Conservation (phyloP, 768 basidiomycete species). For the Leccinum truebloodii region DNA sequence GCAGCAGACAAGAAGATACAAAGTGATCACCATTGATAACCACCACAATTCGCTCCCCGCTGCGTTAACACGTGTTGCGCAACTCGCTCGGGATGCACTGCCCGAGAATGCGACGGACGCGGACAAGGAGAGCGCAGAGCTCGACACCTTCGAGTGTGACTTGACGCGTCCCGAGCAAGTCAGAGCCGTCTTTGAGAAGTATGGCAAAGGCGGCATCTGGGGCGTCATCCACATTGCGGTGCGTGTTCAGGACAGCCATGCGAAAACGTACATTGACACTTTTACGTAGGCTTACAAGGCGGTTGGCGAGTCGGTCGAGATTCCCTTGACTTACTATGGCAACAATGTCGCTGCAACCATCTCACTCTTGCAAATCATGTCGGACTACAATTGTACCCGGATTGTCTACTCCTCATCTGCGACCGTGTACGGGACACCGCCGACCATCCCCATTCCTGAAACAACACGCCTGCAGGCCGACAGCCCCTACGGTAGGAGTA, state of each 20-base stretch:
- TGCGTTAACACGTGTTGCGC: conserved; percentile 72
- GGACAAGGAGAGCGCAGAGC: conserved; percentile 70
- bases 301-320: conserved; percentile 94
- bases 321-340: conserved; percentile 89
- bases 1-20: conserved; percentile 85
- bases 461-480: conserved; percentile 83
- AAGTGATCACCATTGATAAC: conserved; percentile 95
- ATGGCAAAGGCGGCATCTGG: conserved; percentile 91
- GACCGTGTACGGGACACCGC: conserved; percentile 96
- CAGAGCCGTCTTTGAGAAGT: conserved; percentile 76
- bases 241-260: conserved; percentile 33
- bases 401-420: conserved; percentile 98
- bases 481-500: conserved; percentile 95
- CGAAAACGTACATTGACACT: not conserved
- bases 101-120: conserved; percentile 61
- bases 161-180: conserved; percentile 73
- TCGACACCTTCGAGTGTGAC: conserved; percentile 73
- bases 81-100: conserved; percentile 77
- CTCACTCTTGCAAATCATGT: conserved; percentile 84
- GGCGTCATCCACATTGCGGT: conserved; percentile 96
- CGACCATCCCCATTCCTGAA: conserved; percentile 91
- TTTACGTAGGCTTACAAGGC: conserved; percentile 86
- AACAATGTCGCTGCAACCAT: conserved; percentile 93
- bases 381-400: conserved; percentile 77
- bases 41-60: conserved; percentile 85